A percentile compares a stretch with the other conserved stretches of the same genome.
These are phyloP conservation scores for Colletotrichum somersetense DNA, from an alignment of 2,329 filamentous ascomycete species.

Conservation along the genomic window DNA sequence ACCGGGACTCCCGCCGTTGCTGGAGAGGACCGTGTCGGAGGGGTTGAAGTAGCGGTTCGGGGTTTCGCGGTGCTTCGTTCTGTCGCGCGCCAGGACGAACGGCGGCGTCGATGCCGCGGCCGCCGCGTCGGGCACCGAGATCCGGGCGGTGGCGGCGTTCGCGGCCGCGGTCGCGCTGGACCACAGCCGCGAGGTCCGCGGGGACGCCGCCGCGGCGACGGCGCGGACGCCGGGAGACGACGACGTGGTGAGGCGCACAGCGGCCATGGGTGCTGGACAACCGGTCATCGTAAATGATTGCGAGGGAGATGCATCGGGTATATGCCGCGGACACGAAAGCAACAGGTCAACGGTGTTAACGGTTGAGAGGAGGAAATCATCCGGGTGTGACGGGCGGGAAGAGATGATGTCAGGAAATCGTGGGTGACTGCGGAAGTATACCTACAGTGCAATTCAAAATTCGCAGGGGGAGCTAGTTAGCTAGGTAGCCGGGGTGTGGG, in stretches of 20 bases:
- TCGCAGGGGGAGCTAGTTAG: constrained; percentile 22
- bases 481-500: constrained; percentile 15
- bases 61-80: constrained; percentile 10
- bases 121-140: neutral
- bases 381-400: neutral
- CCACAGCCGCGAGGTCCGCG: constrained; percentile 31
- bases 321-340: neutral
- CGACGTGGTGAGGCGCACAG: constrained; percentile 27
- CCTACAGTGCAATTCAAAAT: neutral
- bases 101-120: neutral
- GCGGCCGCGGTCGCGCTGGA: constrained; percentile 9
- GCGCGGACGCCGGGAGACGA: constrained; percentile 27
- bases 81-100: constrained; percentile 19
- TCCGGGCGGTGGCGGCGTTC: constrained; percentile 1
- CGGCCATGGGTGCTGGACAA: constrained; percentile 31
- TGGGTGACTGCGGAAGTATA: neutral
- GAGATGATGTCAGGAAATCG: constrained; percentile 30
- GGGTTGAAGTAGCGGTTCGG: constrained; percentile 41
- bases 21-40: constrained; percentile 28
- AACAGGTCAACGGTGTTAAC: neutral
- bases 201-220: constrained; percentile 16
- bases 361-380: neutral
- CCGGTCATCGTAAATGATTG: constrained; percentile 18
- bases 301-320: constrained; percentile 11
- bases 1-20: constrained; percentile 31